Evolutionary conservation across 345 rosid species (phyloP).

Genomic region (Xanthoceras sorbifolium): DNA sequence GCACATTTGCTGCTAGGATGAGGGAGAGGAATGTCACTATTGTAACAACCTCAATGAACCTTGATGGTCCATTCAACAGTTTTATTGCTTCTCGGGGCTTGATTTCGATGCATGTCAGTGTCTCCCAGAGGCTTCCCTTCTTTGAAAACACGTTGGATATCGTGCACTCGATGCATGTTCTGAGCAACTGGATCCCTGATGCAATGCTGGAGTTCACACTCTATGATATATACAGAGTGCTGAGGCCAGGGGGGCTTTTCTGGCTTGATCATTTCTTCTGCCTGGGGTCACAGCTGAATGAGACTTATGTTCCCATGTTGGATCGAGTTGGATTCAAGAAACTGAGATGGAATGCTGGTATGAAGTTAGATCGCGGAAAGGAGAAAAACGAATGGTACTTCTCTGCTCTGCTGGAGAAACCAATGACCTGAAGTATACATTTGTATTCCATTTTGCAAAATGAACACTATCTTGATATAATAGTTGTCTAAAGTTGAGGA

Average conservation of each 20-base stretch:
- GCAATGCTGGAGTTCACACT: slow-evolving; percentile 46
- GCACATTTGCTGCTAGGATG: slow-evolving; percentile 64
- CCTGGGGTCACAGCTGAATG: slow-evolving; percentile 45
- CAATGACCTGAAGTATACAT: slow-evolving; percentile 28
- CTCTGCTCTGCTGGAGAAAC: slow-evolving; percentile 53
- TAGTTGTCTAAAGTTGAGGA: neutral
- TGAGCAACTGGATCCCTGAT: slow-evolving; percentile 54
- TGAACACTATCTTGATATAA: neutral
- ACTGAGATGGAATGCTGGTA: slow-evolving; percentile 45
- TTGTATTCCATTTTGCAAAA: neutral
- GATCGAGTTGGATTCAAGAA: slow-evolving; percentile 44
- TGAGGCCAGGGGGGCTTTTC: slow-evolving; percentile 57
- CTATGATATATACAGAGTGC: slow-evolving; percentile 47
- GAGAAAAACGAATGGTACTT: slow-evolving; percentile 46
- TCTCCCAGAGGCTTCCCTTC: slow-evolving; percentile 56
- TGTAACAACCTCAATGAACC: slow-evolving; percentile 49
- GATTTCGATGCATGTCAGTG: slow-evolving; percentile 44
- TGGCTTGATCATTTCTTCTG: slow-evolving; percentile 66
- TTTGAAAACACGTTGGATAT: slow-evolving; percentile 57
- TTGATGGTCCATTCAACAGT: slow-evolving; percentile 57
- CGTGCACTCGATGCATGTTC: slow-evolving; percentile 54
- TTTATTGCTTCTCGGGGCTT: slow-evolving; percentile 55
- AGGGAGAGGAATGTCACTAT: slow-evolving; percentile 52
- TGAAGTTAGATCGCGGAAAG: slow-evolving; percentile 39
- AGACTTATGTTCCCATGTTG: slow-evolving; percentile 41